Percentiles rank a stretch among this genome's conserved stretches.
Evolutionary conservation across 2,329 filamentous ascomycete genomes (phyloP).

Genomic region (Aureobasidium pullulans): DNA sequence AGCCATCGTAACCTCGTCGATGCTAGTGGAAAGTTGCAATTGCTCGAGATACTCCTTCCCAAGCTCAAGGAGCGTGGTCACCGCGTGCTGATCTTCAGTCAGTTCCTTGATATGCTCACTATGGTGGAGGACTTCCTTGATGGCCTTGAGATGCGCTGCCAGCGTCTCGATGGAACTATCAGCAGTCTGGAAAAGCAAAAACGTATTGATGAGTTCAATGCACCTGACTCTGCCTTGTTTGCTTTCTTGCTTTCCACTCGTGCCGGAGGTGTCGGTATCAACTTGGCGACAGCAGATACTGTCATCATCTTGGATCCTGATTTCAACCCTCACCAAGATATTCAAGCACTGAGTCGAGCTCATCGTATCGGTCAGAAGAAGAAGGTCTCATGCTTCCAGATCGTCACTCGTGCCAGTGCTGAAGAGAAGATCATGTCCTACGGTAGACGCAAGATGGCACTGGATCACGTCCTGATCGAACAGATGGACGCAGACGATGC

Average conservation of each 20-base stretch:
- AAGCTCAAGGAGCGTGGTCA: constrained; percentile 81
- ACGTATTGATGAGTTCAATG: constrained; percentile 89
- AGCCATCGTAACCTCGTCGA: constrained; percentile 79
- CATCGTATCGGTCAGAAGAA: constrained; percentile 95
- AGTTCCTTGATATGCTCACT: constrained; percentile 80
- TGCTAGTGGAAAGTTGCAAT: constrained; percentile 79
- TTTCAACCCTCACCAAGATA: constrained; percentile 96
- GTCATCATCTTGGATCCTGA: constrained; percentile 97
- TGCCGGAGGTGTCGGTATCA: constrained; percentile 94
- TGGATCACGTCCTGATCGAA: constrained; percentile 92
- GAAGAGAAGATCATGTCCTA: constrained; percentile 97
- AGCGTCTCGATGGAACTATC: constrained; percentile 80
- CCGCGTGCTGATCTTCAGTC: constrained; percentile 89
- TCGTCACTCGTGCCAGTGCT: constrained; percentile 80
- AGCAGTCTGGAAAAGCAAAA: constrained; percentile 83
- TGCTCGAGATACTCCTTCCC: constrained; percentile 78
- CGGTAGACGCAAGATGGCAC: constrained; percentile 88
- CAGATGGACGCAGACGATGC: constrained; percentile 81
- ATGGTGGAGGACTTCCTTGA: constrained; percentile 88
- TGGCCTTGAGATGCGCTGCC: constrained; percentile 63
- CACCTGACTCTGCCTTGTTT: constrained; percentile 72
- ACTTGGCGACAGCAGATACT: constrained; percentile 91
- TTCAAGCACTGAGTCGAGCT: constrained; percentile 88
- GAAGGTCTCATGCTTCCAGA: constrained; percentile 89
- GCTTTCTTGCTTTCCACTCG: constrained; percentile 90